phyloP scores from a whole-genome alignment of 179 eudicot genomes.

The Beta macrorhiza region DNA sequence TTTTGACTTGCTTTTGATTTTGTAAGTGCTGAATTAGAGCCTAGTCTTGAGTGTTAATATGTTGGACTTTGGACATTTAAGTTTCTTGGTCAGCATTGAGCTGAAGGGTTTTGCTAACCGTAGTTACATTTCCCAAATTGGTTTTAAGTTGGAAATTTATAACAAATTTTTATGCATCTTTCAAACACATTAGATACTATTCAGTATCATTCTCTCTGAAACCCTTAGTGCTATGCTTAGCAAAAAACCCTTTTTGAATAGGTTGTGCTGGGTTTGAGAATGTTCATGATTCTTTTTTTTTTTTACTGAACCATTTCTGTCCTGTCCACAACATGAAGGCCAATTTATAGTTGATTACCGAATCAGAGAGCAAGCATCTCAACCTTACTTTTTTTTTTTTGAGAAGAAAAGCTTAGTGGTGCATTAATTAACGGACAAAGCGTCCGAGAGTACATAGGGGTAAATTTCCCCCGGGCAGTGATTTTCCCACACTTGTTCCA shows the following conservation, averaged over 20 bases:
- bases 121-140: not conserved
- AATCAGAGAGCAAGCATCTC: not conserved
- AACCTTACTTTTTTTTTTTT: not conserved
- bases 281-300: not conserved
- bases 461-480: too few relatives aligned
- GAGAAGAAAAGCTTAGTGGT: too few relatives aligned
- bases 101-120: not conserved
- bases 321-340: not conserved
- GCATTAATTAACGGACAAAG: too few relatives aligned
- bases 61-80: not conserved
- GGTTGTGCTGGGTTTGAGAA: not conserved
- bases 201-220: not conserved
- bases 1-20: not conserved
- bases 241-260: not conserved
- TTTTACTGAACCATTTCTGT: not conserved
- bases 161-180: not conserved
- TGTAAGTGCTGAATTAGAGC: not conserved
- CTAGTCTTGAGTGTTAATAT: not conserved
- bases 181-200: not conserved
- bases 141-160: not conserved
- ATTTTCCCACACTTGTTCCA: too few relatives aligned
- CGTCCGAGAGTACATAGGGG: too few relatives aligned
- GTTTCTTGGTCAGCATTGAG: not conserved
- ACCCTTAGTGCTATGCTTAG: not conserved
- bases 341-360: not conserved